phyloP scores from a whole-genome alignment of 768 basidiomycete species.

The Suillus alpinus region DNA sequence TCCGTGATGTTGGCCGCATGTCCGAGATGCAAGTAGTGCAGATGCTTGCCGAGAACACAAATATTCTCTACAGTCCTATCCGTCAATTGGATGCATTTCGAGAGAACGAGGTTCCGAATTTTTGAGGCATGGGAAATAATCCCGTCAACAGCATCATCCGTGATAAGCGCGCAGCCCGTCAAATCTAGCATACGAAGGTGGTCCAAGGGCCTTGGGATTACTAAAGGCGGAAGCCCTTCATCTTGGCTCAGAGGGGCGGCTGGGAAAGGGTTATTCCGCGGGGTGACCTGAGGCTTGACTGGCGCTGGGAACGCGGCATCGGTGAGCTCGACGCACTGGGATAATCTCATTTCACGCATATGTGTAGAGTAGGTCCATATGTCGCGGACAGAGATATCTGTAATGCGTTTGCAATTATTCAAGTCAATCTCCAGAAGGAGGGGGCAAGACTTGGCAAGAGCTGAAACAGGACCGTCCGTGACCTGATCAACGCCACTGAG shows the following conservation, averaged over 20 bases:
- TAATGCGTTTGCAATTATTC: constrained; percentile 74
- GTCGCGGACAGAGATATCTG: constrained; percentile 75
- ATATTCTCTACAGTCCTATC: constrained; percentile 83
- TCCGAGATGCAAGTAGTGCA: constrained; percentile 94
- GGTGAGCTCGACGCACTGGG: constrained; percentile 73
- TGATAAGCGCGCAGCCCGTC: constrained; percentile 77
- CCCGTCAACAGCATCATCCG: constrained; percentile 81
- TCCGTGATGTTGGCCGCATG: constrained; percentile 92
- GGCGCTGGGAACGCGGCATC: constrained; percentile 85
- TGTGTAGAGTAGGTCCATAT: constrained; percentile 78
- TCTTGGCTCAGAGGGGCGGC: constrained; percentile 28
- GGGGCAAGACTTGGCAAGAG: constrained; percentile 75
- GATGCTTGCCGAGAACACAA: constrained; percentile 81
- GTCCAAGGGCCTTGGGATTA: constrained; percentile 64
- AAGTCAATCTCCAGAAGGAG: constrained; percentile 94
- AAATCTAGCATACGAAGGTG: constrained; percentile 92
- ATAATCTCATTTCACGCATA: constrained; percentile 90
- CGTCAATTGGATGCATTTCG: constrained; percentile 78
- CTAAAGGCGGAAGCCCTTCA: constrained; percentile 62
- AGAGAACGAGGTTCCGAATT: constrained; percentile 82
- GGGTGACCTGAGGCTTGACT: constrained; percentile 36
- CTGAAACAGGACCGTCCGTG: constrained; percentile 74
- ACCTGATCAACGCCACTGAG: constrained; percentile 72
- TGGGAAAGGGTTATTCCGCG: constrained; percentile 39
- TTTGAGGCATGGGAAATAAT: constrained; percentile 78